phyloP scores from a whole-genome alignment of 371 early-diverging fungal species.

The Mucor lusitanicus region DNA sequence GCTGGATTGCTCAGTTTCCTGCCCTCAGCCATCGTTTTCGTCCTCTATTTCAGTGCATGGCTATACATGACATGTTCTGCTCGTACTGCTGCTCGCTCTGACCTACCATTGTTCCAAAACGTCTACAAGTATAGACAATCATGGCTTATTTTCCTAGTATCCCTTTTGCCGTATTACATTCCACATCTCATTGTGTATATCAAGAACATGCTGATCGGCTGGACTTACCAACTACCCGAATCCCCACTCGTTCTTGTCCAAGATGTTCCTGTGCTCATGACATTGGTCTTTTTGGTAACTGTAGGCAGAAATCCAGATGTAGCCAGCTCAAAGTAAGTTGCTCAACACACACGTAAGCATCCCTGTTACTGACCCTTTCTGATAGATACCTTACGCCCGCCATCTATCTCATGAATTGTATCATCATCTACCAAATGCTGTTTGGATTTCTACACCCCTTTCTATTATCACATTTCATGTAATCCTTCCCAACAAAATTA shows the following conservation, averaged over 20 bases:
- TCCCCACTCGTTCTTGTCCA: background rate
- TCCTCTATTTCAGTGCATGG: conserved; percentile 10
- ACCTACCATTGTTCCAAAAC: conserved; percentile 21
- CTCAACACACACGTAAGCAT: background rate
- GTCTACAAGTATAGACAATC: conserved; percentile 48
- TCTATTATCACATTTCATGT: background rate
- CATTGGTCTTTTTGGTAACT: conserved; percentile 5
- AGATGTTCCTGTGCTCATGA: conserved; percentile 3
- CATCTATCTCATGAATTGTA: conserved; percentile 5
- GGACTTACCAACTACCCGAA: conserved; percentile 22
- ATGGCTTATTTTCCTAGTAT: conserved; percentile 49
- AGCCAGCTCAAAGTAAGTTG: conserved; percentile 6
- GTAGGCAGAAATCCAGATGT: background rate
- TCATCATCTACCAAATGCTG: conserved; percentile 14
- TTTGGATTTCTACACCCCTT: conserved; percentile 23
- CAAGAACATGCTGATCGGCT: conserved; percentile 49
- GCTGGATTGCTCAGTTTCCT: conserved; percentile 19
- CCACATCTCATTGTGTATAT: conserved; percentile 52
- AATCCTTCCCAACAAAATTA: background rate
- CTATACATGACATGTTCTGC: conserved; percentile 5
- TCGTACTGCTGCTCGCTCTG: conserved; percentile 7
- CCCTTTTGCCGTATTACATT: conserved; percentile 47
- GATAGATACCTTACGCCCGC: conserved; percentile 1
- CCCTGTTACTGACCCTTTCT: background rate
- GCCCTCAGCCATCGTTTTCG: conserved; percentile 14